Evolutionary conservation across 2,329 filamentous ascomycete species (phyloP).

Genomic region (Alternaria tenuissima): DNA sequence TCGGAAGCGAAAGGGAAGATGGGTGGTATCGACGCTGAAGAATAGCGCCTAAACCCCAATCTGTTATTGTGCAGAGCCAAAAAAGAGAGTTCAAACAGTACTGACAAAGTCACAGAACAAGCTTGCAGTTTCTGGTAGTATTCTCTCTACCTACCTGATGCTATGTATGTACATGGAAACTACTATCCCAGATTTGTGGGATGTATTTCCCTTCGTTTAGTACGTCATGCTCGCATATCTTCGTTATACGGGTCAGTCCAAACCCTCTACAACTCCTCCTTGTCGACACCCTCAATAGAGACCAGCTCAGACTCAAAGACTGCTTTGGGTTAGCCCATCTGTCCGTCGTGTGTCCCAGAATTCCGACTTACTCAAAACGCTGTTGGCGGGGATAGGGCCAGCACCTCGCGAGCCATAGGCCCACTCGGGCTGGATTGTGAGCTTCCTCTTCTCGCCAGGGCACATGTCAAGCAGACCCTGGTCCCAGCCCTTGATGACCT

Average conservation of each 20-base stretch:
- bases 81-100: not conserved
- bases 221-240: not conserved
- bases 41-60: not conserved
- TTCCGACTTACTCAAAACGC: conserved; percentile 72
- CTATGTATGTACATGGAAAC: not conserved
- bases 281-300: conserved; percentile 75
- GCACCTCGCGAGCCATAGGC: conserved; percentile 82
- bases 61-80: not conserved
- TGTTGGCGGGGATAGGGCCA: conserved; percentile 85
- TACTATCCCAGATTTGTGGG: not conserved
- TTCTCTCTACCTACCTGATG: not conserved
- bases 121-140: not conserved
- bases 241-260: not conserved
- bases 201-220: not conserved
- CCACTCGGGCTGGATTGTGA: conserved; percentile 88
- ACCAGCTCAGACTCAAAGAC: conserved; percentile 94
- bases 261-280: conserved; percentile 45
- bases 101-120: not conserved
- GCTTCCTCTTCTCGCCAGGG: conserved; percentile 88
- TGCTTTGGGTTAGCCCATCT: conserved; percentile 46
- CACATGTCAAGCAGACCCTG: conserved; percentile 94
- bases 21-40: not conserved
- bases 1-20: not conserved
- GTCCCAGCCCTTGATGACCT: conserved; percentile 98
- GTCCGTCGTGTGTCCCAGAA: not conserved